A percentile compares a stretch with the other conserved stretches of the same genome.
These are phyloP conservation scores for Populus pruinosa DNA, from an alignment of 345 rosid genomes.

Conservation along the genomic window DNA sequence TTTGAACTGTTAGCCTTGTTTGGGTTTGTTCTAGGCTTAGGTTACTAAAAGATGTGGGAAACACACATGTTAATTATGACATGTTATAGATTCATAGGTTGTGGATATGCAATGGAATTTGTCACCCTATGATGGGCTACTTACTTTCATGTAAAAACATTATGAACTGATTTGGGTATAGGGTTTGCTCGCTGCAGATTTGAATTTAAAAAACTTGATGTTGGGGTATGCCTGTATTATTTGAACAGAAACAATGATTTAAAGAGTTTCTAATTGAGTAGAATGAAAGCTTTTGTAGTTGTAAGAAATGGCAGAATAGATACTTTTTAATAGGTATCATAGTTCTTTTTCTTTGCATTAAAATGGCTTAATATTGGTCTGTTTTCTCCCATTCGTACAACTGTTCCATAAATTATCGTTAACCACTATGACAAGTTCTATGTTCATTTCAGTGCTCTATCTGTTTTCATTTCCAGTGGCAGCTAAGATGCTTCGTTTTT, in stretches of 20 bases:
- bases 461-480: slow-evolving; percentile 1
- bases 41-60: not conserved
- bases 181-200: not conserved
- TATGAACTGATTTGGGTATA: not conserved
- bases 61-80: not conserved
- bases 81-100: not conserved
- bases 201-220: not conserved
- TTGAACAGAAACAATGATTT: not conserved
- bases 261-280: not conserved
- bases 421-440: not conserved
- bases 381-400: not conserved
- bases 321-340: not conserved
- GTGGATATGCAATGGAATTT: not conserved
- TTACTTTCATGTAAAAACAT: not conserved
- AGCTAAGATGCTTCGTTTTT: slow-evolving; percentile 3
- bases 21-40: not conserved
- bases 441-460: not conserved
- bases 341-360: not conserved
- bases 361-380: not conserved
- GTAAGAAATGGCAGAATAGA: not conserved
- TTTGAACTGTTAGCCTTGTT: not conserved
- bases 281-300: not conserved
- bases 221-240: not conserved
- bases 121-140: not conserved
- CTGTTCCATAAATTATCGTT: not conserved